These are phyloP conservation scores for Bathelium albidoporum DNA, from an alignment of 495 filamentous ascomycete species.

Conservation along the genomic window DNA sequence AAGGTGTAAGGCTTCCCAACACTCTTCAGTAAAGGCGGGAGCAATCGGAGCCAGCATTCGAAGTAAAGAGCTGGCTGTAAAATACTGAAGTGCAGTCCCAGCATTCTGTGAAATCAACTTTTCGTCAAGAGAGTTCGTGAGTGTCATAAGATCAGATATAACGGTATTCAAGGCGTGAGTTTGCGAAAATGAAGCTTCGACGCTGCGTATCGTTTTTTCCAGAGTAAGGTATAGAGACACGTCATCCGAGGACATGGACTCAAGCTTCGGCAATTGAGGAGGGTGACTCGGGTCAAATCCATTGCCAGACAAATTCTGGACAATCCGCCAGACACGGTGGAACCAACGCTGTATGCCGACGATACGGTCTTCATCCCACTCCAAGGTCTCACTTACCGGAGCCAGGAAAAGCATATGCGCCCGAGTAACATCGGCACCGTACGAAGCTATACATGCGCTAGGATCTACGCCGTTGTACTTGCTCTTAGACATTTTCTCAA, in stretches of 20 bases:
- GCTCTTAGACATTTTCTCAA: slow-evolving; percentile 94
- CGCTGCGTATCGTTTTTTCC: slow-evolving; percentile 55
- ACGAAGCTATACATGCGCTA: slow-evolving; percentile 51
- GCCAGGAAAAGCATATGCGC: slow-evolving; percentile 84
- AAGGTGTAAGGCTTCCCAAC: slow-evolving; percentile 54
- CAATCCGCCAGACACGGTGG: slow-evolving; percentile 50
- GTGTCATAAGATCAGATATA: slow-evolving; percentile 67
- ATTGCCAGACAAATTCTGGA: slow-evolving; percentile 17
- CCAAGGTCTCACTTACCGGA: slow-evolving; percentile 67
- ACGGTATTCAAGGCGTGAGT: slow-evolving; percentile 71
- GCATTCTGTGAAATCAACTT: slow-evolving; percentile 23
- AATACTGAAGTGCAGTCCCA: slow-evolving; percentile 31
- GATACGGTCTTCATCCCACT: slow-evolving; percentile 83
- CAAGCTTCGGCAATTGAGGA: not conserved
- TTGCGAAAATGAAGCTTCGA: slow-evolving; percentile 56
- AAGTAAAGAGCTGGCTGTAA: slow-evolving; percentile 40
- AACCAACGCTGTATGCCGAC: slow-evolving; percentile 74
- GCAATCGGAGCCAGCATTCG: slow-evolving; percentile 67
- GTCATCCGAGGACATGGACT: slow-evolving; percentile 35
- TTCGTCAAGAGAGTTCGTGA: slow-evolving; percentile 48
- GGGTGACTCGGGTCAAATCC: not conserved
- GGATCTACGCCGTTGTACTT: slow-evolving; percentile 93
- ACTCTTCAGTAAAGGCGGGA: slow-evolving; percentile 69
- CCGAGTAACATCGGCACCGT: slow-evolving; percentile 75
- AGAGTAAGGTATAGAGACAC: slow-evolving; percentile 50